Evolutionary conservation across 352 stramenopile species (phyloP).

Genomic region (Pythium rhizo-oryzae): DNA sequence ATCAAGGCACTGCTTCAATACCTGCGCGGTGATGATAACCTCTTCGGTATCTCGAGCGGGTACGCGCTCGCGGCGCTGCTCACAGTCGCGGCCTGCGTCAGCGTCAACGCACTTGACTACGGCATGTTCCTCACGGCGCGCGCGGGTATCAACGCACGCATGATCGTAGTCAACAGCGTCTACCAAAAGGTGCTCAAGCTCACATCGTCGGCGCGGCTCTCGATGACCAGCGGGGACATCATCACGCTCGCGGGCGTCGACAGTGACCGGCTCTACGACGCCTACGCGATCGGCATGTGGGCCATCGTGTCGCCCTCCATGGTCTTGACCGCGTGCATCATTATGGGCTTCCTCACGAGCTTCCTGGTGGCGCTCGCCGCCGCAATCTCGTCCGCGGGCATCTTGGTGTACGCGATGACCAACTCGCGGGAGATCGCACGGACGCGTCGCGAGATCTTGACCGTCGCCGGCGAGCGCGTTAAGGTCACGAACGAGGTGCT

Average conservation of each 20-base stretch:
- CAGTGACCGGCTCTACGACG: slow-evolving; percentile 54
- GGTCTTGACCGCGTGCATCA: slow-evolving; percentile 16
- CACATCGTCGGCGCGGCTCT: slow-evolving; percentile 40
- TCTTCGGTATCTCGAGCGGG: slow-evolving; percentile 31
- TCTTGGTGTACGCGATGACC: slow-evolving; percentile 35
- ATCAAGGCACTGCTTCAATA: slow-evolving; percentile 39
- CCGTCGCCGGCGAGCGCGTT: slow-evolving; percentile 72
- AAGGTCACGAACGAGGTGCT: slow-evolving; percentile 94
- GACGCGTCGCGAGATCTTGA: slow-evolving; percentile 40
- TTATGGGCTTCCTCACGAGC: slow-evolving; percentile 27
- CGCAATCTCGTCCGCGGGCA: slow-evolving; percentile 25
- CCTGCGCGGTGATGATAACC: slow-evolving; percentile 21
- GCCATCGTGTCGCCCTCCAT: slow-evolving; percentile 30
- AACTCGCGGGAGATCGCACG: slow-evolving; percentile 38
- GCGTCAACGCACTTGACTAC: slow-evolving; percentile 43
- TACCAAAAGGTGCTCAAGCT: slow-evolving; percentile 60
- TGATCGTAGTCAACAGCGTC: slow-evolving; percentile 47
- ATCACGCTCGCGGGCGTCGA: slow-evolving; percentile 59
- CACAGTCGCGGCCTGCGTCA: slow-evolving; percentile 20
- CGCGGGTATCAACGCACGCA: slow-evolving; percentile 49
- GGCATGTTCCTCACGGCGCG: slow-evolving; percentile 49
- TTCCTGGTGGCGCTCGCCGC: slow-evolving; percentile 28
- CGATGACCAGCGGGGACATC: slow-evolving; percentile 57
- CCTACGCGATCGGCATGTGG: slow-evolving; percentile 49
- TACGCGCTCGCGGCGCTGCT: slow-evolving; percentile 32